Conservation (phyloP, 352 stramenopile genomes). For the Pythium biforme region DNA sequence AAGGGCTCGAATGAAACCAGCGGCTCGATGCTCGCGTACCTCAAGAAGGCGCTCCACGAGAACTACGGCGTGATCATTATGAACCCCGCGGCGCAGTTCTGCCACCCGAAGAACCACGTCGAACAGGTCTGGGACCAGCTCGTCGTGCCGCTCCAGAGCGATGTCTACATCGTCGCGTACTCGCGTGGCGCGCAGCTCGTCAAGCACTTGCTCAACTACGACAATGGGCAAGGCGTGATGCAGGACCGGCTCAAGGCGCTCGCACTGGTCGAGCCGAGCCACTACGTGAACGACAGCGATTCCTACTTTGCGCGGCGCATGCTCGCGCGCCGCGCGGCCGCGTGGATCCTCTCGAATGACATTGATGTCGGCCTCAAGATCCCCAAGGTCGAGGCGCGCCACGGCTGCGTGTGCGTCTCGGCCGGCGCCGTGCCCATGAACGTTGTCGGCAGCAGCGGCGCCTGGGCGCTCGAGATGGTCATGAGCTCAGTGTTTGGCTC, state of each 20-base stretch:
- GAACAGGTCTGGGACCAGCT: constrained; percentile 81
- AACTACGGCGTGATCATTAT: constrained; percentile 83
- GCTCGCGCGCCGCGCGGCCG: constrained; percentile 58
- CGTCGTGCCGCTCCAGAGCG: constrained; percentile 55
- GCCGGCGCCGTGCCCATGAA: constrained; percentile 68
- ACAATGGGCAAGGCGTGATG: constrained; percentile 77
- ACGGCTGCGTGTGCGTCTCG: constrained; percentile 80
- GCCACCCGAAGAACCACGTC: constrained; percentile 69
- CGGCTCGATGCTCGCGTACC: constrained; percentile 78
- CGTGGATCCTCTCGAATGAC: constrained; percentile 75
- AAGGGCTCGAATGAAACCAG: constrained; percentile 51
- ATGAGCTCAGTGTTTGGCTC: constrained; percentile 84
- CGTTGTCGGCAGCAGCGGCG: constrained; percentile 66
- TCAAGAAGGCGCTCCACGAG: constrained; percentile 77
- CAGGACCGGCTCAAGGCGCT: constrained; percentile 81
- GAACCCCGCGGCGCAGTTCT: constrained; percentile 77
- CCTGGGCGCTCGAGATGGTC: constrained; percentile 80
- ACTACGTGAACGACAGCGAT: constrained; percentile 74
- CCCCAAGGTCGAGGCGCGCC: constrained; percentile 57
- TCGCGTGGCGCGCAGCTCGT: constrained; percentile 75
- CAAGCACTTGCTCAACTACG: constrained; percentile 75
- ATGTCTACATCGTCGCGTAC: constrained; percentile 80
- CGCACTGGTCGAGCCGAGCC: constrained; percentile 76
- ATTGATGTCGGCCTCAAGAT: constrained; percentile 78
- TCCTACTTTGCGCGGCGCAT: constrained; percentile 77